Evolutionary conservation across 78 protist species (phyloP).

Genomic region (Tieghemostelium lacteum): DNA sequence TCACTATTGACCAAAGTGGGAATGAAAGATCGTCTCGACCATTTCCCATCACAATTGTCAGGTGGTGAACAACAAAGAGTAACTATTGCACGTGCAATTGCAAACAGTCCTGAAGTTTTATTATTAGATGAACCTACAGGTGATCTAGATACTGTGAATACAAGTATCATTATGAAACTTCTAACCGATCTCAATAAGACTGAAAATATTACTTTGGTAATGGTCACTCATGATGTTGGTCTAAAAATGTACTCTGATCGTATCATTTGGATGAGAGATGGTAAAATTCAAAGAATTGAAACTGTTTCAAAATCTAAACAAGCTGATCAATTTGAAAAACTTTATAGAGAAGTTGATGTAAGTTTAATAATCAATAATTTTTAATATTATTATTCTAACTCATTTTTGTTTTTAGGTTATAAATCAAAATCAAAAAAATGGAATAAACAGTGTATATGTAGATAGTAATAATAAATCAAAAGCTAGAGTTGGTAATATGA

Average conservation of each 20-base stretch:
- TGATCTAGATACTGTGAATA: conserved; percentile 95
- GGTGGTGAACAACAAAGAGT: conserved; percentile 98
- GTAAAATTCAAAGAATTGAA: conserved; percentile 86
- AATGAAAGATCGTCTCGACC: conserved; percentile 89
- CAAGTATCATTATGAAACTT: conserved; percentile 90
- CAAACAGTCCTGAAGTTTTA: conserved; percentile 92
- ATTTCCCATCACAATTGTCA: conserved; percentile 90
- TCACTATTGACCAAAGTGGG: conserved; percentile 82
- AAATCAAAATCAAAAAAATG: conserved; percentile 49
- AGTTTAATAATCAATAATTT: background rate
- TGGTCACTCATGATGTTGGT: conserved; percentile 98
- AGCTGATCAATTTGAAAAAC: conserved; percentile 35
- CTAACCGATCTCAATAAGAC: conserved; percentile 86
- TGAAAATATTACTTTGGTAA: conserved; percentile 92
- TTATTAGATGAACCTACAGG: conserved; percentile 98
- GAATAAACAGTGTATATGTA: conserved; percentile 30
- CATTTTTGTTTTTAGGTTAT: background rate
- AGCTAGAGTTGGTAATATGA: conserved; percentile 3
- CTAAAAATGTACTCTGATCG: conserved; percentile 90
- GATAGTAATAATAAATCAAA: background rate
- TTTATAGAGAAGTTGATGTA: conserved; percentile 37
- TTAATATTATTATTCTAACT: background rate
- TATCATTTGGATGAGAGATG: conserved; percentile 95
- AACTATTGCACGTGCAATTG: conserved; percentile 96
- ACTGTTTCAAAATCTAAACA: conserved; percentile 11